Base-by-base conservation (phyloP, 2,329 filamentous ascomycete species). In the Pyrenochaeta sp. region DNA sequence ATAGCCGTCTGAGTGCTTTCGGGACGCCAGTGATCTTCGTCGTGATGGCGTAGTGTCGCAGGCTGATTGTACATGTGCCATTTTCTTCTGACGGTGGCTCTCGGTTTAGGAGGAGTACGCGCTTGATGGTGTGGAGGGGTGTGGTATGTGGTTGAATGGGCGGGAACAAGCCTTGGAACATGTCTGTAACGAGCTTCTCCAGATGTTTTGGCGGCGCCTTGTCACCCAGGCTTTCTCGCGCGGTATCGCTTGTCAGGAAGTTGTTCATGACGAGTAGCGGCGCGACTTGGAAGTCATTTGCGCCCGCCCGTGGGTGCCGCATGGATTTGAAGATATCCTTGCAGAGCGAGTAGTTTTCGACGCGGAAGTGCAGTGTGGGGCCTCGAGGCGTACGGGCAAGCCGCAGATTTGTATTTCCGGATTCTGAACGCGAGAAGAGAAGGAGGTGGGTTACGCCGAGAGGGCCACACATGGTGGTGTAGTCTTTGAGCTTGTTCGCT, bases 181-280 rank as follows among this genome's bases (percentile, higher is more conserved):
- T 89, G 45, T 93, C 96, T 2, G 93, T 98, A 2, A 93, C 89
- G 32, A 99, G 88, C 25, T 91, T 90, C 80, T 99, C 95, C 72
- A 99, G 91, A 68, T 97, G 93, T 74, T 92, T 96, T 5, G 94
- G 93, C n/a, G 96, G 89, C 61, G 90, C 88, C 24, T 88, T 86
- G 55, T 75, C 74, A 28, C 71, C 73, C 10, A 77, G 45, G 19
- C 54, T 50, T 46, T 73, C 72, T n/a, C 73, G 61, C 22, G 72
- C 66, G 7, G 64, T 54, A 22, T 83, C 83, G 28, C 90, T 85
- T 3, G 88, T 90, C 39, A 87, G 86, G 78, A 99, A 97, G 78
- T 97, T 97, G 81, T 99, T 99, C 95, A 99, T 98, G 66, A 99
- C 95, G 44, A 99, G 86, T 81, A 98, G 80, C 61, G 95, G 95